Conservation (phyloP, 169 alveolate genomes). For the Cryptosporidium xiaoi region DNA sequence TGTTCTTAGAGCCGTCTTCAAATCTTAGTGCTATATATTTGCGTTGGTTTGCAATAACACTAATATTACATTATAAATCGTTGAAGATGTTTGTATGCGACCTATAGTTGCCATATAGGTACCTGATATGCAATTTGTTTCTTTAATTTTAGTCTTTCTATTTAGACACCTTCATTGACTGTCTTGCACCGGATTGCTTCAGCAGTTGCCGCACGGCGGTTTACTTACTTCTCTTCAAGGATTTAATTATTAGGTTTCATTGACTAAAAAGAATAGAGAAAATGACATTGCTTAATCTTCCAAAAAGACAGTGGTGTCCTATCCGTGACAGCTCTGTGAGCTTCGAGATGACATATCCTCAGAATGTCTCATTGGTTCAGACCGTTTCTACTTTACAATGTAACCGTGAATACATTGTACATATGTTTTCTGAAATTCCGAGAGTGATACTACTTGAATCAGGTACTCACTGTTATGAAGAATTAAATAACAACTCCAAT, state of each 20-base stretch:
- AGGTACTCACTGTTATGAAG: slow-evolving; percentile 39
- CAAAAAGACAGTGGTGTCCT: slow-evolving; percentile 30
- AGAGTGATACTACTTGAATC: slow-evolving; percentile 57
- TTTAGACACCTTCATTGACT: slow-evolving; percentile 95
- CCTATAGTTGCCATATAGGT: too few species aligned
- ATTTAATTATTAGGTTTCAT: neutral
- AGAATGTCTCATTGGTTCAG: slow-evolving; percentile 26
- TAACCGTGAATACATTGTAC: slow-evolving; percentile 59
- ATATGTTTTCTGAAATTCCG: slow-evolving; percentile 67
- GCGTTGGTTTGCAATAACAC: too few species aligned
- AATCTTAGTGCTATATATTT: too few species aligned
- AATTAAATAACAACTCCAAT: slow-evolving; percentile 38
- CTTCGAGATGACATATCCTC: slow-evolving; percentile 30
- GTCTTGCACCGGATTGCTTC: slow-evolving; percentile 76
- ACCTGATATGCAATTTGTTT: neutral
- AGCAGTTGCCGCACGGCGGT: too few species aligned
- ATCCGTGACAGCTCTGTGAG: slow-evolving; percentile 13
- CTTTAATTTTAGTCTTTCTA: neutral
- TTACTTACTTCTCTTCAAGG: neutral
- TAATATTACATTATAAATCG: too few species aligned
- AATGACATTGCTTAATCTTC: slow-evolving; percentile 23
- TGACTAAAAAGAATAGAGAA: slow-evolving; percentile 16
- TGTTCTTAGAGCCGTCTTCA: too few species aligned
- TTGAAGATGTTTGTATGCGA: too few species aligned
- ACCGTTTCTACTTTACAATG: slow-evolving; percentile 44